Conservation (phyloP, 208 protist genomes). For the Leishmania mexicana region DNA sequence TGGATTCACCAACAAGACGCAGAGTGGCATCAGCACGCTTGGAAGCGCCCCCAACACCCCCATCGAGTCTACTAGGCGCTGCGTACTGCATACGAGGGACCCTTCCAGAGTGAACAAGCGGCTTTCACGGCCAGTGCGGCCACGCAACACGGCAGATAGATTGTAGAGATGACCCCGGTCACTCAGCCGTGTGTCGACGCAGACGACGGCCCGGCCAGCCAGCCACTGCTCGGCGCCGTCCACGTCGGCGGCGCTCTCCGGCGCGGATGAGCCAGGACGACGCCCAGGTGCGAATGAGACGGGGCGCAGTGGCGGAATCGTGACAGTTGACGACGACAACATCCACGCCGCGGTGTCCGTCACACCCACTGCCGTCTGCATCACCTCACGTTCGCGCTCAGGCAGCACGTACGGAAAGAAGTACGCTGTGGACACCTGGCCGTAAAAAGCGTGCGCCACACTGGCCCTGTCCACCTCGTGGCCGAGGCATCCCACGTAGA, state of each 20-base stretch:
- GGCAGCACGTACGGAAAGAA: slow-evolving; percentile 58
- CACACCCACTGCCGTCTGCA: slow-evolving; percentile 11
- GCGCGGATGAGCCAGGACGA: background rate
- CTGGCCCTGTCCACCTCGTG: slow-evolving; percentile 62
- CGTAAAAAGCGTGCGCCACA: slow-evolving; percentile 51
- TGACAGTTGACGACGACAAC: slow-evolving; percentile 4
- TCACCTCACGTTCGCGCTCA: slow-evolving; percentile 31
- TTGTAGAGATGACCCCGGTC: slow-evolving; percentile 82
- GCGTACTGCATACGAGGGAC: slow-evolving; percentile 66
- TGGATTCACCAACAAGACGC: slow-evolving; percentile 64
- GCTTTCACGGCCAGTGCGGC: slow-evolving; percentile 40
- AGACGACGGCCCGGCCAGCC: slow-evolving; percentile 51
- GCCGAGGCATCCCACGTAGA: slow-evolving; percentile 59
- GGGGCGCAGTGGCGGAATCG: slow-evolving; percentile 5
- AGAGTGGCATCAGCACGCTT: slow-evolving; percentile 73
- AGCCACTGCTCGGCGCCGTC: slow-evolving; percentile 39
- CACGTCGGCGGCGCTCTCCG: slow-evolving; percentile 2
- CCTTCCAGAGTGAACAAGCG: slow-evolving; percentile 74
- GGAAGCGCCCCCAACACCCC: slow-evolving; percentile 70
- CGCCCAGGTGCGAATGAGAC: background rate
- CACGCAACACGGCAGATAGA: slow-evolving; percentile 65
- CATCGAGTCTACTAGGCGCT: slow-evolving; percentile 73
- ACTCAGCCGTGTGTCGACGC: slow-evolving; percentile 79
- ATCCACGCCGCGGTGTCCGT: slow-evolving; percentile 12
- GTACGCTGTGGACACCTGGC: slow-evolving; percentile 69